Evolutionary conservation across 2,329 filamentous ascomycete species (phyloP).

Genomic region (Beauveria sp.): DNA sequence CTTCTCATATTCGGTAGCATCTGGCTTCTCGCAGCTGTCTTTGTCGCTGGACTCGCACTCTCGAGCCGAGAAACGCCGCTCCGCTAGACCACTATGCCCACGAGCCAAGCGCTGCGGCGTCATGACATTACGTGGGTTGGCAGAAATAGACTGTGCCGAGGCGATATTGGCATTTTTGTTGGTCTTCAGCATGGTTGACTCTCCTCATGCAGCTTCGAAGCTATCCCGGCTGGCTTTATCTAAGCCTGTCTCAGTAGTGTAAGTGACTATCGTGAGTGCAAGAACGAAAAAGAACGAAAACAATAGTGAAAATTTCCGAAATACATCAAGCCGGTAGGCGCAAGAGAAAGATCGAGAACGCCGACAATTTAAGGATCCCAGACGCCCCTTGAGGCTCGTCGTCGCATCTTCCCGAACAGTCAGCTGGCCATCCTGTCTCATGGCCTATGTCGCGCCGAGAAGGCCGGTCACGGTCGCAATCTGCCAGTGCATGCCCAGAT

Average conservation of each 20-base stretch:
- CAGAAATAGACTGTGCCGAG: not conserved
- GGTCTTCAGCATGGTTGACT: not conserved
- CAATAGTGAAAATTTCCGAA: not conserved
- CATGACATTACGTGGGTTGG: not conserved
- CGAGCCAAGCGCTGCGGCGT: not conserved
- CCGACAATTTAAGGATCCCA: not conserved
- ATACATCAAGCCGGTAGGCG: not conserved
- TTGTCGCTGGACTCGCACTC: conserved; percentile 11
- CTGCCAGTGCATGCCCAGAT: not conserved
- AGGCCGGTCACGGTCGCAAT: not conserved
- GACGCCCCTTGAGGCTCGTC: not conserved
- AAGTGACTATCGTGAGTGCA: not conserved
- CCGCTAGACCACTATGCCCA: not conserved
- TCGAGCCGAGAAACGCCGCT: not conserved
- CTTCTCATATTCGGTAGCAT: not conserved
- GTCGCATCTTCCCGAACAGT: not conserved
- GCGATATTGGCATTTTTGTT: not conserved
- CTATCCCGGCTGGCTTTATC: not conserved
- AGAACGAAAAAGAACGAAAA: not conserved
- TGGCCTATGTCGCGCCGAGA: not conserved
- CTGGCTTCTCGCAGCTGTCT: conserved; percentile 5
- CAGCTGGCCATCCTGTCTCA: conserved; percentile 3
- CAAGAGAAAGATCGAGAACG: not conserved
- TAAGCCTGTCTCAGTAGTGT: not conserved
- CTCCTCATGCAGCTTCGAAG: not conserved